These are phyloP conservation scores for Endocalyx cinctus DNA, from an alignment of 2,329 filamentous ascomycete species.

Conservation along the genomic window DNA sequence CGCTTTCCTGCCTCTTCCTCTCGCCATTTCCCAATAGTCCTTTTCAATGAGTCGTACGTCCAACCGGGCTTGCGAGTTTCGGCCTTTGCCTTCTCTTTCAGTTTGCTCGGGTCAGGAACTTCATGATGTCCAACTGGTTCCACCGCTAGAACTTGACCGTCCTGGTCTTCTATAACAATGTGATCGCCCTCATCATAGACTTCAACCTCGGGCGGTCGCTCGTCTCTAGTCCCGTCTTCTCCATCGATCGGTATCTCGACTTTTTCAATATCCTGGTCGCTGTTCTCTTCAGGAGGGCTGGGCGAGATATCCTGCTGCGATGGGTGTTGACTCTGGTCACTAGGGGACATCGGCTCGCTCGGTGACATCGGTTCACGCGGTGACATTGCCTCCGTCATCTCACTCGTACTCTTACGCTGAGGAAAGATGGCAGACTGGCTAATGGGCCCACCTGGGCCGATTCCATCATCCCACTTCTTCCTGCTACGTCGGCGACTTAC, in stretches of 20 bases:
- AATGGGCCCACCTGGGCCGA: slow-evolving; percentile 80
- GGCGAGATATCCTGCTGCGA: slow-evolving; percentile 15
- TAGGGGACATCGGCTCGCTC: slow-evolving; percentile 14
- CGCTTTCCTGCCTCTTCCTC: slow-evolving; percentile 59
- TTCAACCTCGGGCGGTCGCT: slow-evolving; percentile 42
- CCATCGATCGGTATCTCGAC: too few species aligned
- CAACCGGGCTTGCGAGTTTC: slow-evolving; percentile 34
- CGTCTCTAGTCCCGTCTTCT: slow-evolving; percentile 8
- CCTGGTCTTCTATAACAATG: slow-evolving; percentile 76
- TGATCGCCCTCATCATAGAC: slow-evolving; percentile 78
- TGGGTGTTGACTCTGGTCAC: slow-evolving; percentile 20
- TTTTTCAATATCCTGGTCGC: slow-evolving; percentile 19
- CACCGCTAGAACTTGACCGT: slow-evolving; percentile 78
- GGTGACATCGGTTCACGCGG: slow-evolving; percentile 17
- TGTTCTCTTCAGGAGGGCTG: slow-evolving; percentile 20
- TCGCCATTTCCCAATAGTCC: slow-evolving; percentile 46
- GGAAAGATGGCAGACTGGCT: slow-evolving; percentile 87
- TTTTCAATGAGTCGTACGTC: slow-evolving; percentile 44
- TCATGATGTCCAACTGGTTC: slow-evolving; percentile 34
- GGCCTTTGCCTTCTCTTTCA: slow-evolving; percentile 29
- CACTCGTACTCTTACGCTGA: slow-evolving; percentile 33
- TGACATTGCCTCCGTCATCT: slow-evolving; percentile 28
- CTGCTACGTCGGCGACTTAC: slow-evolving; percentile 58
- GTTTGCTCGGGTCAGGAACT: slow-evolving; percentile 12
- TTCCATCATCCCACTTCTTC: slow-evolving; percentile 66